A percentile compares a stretch with the other conserved stretches of the same genome.
Evolutionary conservation across 1,284 basidiomycete species (phyloP).

Genomic region (Pholiota adiposa): DNA sequence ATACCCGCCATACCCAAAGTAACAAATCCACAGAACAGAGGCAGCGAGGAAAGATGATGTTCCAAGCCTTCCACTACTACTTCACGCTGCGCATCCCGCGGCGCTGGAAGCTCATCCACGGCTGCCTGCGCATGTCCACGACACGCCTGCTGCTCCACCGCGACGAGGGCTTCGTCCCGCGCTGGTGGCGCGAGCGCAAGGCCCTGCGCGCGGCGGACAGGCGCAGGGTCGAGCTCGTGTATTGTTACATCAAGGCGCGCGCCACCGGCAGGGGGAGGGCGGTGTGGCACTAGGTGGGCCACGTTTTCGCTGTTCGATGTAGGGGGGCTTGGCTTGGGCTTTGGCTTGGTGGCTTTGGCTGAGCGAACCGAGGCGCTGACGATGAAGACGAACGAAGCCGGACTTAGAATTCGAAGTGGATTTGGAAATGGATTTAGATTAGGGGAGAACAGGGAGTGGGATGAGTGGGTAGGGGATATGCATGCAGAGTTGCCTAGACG

Average conservation of each 20-base stretch:
- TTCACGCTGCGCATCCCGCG: neutral
- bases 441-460: neutral
- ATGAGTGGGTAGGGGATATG: neutral
- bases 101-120: conserved; percentile 10
- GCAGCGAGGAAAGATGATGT: neutral
- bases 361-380: no score
- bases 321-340: no score
- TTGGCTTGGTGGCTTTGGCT: neutral
- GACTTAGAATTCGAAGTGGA: no score
- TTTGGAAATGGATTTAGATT: neutral
- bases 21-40: neutral
- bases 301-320: no score
- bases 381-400: no score
- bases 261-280: neutral
- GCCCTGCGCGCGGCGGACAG: neutral
- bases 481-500: neutral
- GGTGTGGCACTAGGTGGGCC: no score
- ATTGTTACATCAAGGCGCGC: neutral
- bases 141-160: conserved; percentile 3
- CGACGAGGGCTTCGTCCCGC: conserved; percentile 4
- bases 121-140: conserved; percentile 9
- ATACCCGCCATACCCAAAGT: neutral
- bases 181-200: neutral
- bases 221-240: neutral
- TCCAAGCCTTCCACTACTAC: conserved; percentile 9